These are phyloP conservation scores for Alnus glutinosa DNA, from an alignment of 306 rosid genomes.

Conservation along the genomic window DNA sequence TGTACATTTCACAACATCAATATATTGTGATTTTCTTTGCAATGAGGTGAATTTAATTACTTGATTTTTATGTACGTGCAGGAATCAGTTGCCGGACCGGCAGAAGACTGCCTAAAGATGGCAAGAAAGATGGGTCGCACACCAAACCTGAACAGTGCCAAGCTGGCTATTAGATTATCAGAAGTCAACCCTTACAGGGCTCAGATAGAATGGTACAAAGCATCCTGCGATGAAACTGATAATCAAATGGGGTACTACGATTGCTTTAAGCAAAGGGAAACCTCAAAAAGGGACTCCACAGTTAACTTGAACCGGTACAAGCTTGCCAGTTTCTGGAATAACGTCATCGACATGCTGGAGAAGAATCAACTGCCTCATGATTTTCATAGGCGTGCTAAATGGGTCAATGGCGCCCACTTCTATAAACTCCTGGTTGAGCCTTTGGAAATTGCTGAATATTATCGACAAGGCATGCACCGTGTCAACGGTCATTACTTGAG, in stretches of 20 bases:
- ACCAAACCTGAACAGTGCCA: slow-evolving; percentile 58
- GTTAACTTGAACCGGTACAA: slow-evolving; percentile 60
- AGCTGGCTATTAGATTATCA: slow-evolving; percentile 58
- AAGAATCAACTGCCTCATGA: slow-evolving; percentile 62
- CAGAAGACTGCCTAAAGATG: slow-evolving; percentile 62
- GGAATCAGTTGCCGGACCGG: slow-evolving; percentile 45
- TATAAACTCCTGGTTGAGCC: slow-evolving; percentile 81
- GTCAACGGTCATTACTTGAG: slow-evolving; percentile 65
- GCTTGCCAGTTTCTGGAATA: slow-evolving; percentile 73
- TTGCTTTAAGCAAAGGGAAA: slow-evolving; percentile 57
- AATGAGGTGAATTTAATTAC: background rate
- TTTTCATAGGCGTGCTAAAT: slow-evolving; percentile 48
- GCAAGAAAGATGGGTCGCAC: slow-evolving; percentile 66
- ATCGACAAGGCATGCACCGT: slow-evolving; percentile 45
- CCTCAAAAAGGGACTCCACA: slow-evolving; percentile 43
- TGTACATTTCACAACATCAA: too few species aligned
- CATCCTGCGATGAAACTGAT: slow-evolving; percentile 50
- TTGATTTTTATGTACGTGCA: slow-evolving; percentile 21
- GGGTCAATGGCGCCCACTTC: slow-evolving; percentile 62
- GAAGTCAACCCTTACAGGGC: slow-evolving; percentile 67
- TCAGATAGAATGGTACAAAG: slow-evolving; percentile 81
- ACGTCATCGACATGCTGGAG: slow-evolving; percentile 55
- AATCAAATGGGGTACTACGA: slow-evolving; percentile 76
- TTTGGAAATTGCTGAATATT: slow-evolving; percentile 80
- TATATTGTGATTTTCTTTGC: too few species aligned